These are phyloP conservation scores for Kwoniella newhampshirensis DNA, from an alignment of 768 basidiomycete species.

Conservation along the genomic window DNA sequence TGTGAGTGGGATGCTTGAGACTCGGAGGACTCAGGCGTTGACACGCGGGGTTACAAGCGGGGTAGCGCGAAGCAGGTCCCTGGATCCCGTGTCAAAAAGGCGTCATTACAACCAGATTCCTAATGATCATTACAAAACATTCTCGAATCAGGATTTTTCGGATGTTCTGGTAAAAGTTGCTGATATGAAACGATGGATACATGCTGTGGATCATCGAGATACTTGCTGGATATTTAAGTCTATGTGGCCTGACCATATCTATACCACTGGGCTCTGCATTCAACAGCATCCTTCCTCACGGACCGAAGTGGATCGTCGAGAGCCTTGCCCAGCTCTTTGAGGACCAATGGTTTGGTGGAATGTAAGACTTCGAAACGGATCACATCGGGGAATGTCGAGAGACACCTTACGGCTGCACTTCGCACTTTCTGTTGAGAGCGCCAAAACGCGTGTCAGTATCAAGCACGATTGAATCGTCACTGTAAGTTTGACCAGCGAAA, in stretches of 20 bases:
- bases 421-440: constrained; percentile 65
- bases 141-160: too few relatives aligned
- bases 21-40: too few relatives aligned
- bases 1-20: too few relatives aligned
- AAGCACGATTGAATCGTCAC: constrained; percentile 1
- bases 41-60: too few relatives aligned
- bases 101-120: too few relatives aligned
- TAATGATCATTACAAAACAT: too few relatives aligned
- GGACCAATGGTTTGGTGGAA: constrained; percentile 68
- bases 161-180: too few relatives aligned
- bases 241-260: constrained; percentile 17
- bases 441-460: neutral
- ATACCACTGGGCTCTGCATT: constrained; percentile 61
- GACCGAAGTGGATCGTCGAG: constrained; percentile 85
- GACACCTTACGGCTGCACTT: constrained; percentile 68
- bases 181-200: too few relatives aligned
- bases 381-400: constrained; percentile 69
- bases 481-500: neutral
- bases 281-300: constrained; percentile 85
- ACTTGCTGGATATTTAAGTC: neutral
- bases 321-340: constrained; percentile 70
- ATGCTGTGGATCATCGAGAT: neutral
- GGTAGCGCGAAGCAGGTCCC: too few relatives aligned
- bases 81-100: too few relatives aligned
- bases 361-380: constrained; percentile 83